Conservation (phyloP, 192 early-diverging fungal species). For the Backusella sp. region DNA sequence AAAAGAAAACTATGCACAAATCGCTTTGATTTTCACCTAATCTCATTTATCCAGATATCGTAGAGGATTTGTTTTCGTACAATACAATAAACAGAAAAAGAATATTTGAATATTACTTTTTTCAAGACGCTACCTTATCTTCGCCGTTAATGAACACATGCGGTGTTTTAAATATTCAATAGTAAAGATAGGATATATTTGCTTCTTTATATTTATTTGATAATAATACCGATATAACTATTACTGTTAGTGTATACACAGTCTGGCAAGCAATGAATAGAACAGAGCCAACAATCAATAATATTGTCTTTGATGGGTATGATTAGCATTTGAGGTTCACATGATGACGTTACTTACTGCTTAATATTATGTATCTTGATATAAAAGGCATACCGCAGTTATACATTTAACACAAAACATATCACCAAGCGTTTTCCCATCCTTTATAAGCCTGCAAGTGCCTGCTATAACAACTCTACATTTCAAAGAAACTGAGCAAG, state of each 20-base stretch:
- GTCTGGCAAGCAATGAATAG: constrained; percentile 37
- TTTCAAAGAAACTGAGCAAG: constrained; percentile 45
- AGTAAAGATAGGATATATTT: constrained; percentile 27
- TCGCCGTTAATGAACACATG: constrained; percentile 52
- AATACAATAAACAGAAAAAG: constrained; percentile 49
- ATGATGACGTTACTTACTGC: not conserved
- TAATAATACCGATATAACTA: not conserved
- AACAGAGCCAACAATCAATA: constrained; percentile 32
- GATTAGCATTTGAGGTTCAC: not conserved
- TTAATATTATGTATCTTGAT: constrained; percentile 11
- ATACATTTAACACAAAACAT: constrained; percentile 50
- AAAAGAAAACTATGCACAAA: not conserved
- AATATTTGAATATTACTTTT: constrained; percentile 55
- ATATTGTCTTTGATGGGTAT: constrained; percentile 40
- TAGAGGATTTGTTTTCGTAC: constrained; percentile 49
- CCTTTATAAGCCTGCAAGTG: constrained; percentile 44
- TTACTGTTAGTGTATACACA: constrained; percentile 30
- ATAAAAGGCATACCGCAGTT: constrained; percentile 43
- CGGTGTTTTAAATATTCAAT: constrained; percentile 53
- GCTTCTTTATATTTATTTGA: not conserved
- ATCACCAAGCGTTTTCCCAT: constrained; percentile 50
- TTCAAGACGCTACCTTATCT: constrained; percentile 44
- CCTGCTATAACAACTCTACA: constrained; percentile 53
- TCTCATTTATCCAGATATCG: constrained; percentile 25
- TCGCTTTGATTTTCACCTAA: not conserved